These are phyloP conservation scores for Penstemon eatonii DNA, from an alignment of 257 asterid genomes.

Conservation along the genomic window DNA sequence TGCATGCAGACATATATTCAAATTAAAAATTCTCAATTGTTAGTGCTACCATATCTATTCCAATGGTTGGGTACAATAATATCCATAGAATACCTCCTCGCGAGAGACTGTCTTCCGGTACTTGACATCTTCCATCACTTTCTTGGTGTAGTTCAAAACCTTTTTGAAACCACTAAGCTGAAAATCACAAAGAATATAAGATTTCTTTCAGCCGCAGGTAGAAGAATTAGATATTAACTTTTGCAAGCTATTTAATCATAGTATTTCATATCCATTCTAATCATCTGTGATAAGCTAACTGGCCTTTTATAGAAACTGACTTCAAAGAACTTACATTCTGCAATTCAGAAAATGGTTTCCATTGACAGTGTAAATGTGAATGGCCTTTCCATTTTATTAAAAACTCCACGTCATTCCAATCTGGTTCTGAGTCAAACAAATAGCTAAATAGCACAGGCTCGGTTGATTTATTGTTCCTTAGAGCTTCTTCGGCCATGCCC, in stretches of 20 bases:
- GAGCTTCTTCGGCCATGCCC: slow-evolving; percentile 96
- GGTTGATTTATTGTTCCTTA: slow-evolving; percentile 65
- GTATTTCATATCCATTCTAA: not conserved
- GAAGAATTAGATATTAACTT: slow-evolving; percentile 4
- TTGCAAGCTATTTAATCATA: slow-evolving; percentile 20
- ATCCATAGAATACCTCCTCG: slow-evolving; percentile 70
- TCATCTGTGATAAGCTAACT: slow-evolving; percentile 17
- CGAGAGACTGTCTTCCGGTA: slow-evolving; percentile 85
- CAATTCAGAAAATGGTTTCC: slow-evolving; percentile 87
- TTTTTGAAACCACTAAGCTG: slow-evolving; percentile 99
- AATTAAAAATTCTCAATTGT: not conserved
- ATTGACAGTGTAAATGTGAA: slow-evolving; percentile 95
- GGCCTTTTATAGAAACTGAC: slow-evolving; percentile 17
- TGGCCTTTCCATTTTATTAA: slow-evolving; percentile 99
- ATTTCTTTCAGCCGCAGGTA: slow-evolving; percentile 22
- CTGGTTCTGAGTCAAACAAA: slow-evolving; percentile 76
- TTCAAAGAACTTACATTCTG: slow-evolving; percentile 70
- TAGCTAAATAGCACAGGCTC: slow-evolving; percentile 78
- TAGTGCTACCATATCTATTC: not conserved
- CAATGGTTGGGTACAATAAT: slow-evolving; percentile 8
- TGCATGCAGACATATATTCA: not conserved
- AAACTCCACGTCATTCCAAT: slow-evolving; percentile 88
- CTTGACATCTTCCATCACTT: slow-evolving; percentile 82
- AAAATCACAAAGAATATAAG: slow-evolving; percentile 37
- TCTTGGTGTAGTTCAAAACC: slow-evolving; percentile 92